Conservation (phyloP, 768 basidiomycete species). For the Candolleomyces aberdarensis region DNA sequence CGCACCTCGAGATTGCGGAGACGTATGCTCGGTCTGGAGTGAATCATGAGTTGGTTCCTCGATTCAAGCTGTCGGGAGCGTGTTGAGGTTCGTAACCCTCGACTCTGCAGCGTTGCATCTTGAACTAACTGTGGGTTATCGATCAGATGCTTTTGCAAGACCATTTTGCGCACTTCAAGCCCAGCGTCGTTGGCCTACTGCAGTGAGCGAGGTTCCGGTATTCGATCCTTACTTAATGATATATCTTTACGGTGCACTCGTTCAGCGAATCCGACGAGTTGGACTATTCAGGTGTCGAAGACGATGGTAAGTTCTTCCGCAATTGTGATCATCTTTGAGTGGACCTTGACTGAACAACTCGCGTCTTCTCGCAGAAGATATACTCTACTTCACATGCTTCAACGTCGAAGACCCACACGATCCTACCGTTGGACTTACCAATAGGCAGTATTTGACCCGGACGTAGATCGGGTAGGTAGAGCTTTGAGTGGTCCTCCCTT, state of each 20-base stretch:
- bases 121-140: not conserved
- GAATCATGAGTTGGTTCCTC: slow-evolving; percentile 84
- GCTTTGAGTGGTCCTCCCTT: too few relatives aligned
- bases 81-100: slow-evolving; percentile 47
- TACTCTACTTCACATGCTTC: slow-evolving; percentile 69
- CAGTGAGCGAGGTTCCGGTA: slow-evolving; percentile 31
- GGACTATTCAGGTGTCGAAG: too few relatives aligned
- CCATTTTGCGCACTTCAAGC: slow-evolving; percentile 83
- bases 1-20: slow-evolving; percentile 92
- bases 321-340: too few relatives aligned
- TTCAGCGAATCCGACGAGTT: too few relatives aligned
- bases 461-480: too few relatives aligned
- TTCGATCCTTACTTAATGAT: slow-evolving; percentile 6
- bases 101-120: not conserved
- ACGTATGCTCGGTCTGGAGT: slow-evolving; percentile 85
- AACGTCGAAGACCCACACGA: slow-evolving; percentile 84
- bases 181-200: slow-evolving; percentile 80
- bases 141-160: slow-evolving; percentile 56
- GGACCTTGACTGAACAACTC: not conserved
- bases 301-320: too few relatives aligned
- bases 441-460: too few relatives aligned
- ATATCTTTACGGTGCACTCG: too few relatives aligned
- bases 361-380: too few relatives aligned
- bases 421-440: slow-evolving; percentile 71
- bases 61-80: slow-evolving; percentile 85